A percentile compares a stretch with the other conserved stretches of the same genome.
Evolutionary conservation across 2,329 filamentous ascomycete genomes (phyloP).

Genomic region (Hypoxylon sp.): DNA sequence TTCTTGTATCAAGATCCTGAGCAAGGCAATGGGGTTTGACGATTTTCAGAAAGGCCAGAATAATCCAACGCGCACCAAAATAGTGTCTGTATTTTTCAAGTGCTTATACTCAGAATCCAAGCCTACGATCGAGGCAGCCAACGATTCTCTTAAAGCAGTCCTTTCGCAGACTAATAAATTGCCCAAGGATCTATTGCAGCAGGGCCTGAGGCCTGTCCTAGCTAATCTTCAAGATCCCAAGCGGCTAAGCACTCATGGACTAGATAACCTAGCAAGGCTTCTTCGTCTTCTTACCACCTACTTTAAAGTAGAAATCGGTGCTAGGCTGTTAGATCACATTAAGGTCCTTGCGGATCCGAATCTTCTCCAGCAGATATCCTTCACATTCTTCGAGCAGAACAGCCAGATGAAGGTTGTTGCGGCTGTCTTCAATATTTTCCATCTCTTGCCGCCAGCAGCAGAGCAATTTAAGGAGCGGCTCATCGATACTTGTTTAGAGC

Average conservation of each 20-base stretch:
- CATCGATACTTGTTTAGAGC: conserved; percentile 88
- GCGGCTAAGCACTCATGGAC: conserved; percentile 86
- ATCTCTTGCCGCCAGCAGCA: conserved; percentile 91
- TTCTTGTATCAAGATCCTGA: conserved; percentile 92
- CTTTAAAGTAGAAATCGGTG: conserved; percentile 98
- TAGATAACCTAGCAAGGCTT: conserved; percentile 91
- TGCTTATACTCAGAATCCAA: conserved; percentile 93
- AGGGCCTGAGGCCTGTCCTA: conserved; percentile 92
- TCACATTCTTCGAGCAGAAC: conserved; percentile 94
- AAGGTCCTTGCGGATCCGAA: conserved; percentile 88
- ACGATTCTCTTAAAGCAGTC: conserved; percentile 89
- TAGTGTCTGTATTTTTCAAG: conserved; percentile 98
- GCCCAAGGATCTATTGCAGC: conserved; percentile 95
- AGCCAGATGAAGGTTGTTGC: conserved; percentile 94
- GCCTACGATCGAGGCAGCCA: conserved; percentile 93
- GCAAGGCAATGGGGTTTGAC: conserved; percentile 92
- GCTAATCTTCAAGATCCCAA: conserved; percentile 96
- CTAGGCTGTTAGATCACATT: conserved; percentile 92
- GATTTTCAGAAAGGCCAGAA: conserved; percentile 86
- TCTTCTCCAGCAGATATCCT: conserved; percentile 89
- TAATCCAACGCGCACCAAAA: conserved; percentile 76
- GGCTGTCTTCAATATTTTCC: conserved; percentile 96
- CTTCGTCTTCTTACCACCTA: conserved; percentile 95
- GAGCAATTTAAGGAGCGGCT: conserved; percentile 92
- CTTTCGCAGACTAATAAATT: conserved; percentile 90